These are phyloP conservation scores for Botrytis porri DNA, from an alignment of 2,329 filamentous ascomycete species.

Conservation along the genomic window DNA sequence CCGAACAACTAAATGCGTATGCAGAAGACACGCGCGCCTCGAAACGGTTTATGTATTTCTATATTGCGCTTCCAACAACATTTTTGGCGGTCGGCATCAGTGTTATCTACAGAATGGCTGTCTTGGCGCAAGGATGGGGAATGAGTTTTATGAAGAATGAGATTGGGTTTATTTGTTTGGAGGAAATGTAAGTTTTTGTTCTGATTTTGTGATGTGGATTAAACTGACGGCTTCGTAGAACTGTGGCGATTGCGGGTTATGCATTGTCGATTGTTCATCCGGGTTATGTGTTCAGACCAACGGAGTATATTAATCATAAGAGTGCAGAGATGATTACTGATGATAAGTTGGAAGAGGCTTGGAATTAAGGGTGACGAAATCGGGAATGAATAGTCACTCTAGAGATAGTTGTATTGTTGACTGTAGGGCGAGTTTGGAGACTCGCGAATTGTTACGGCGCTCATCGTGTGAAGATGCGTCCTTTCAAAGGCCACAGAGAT, in stretches of 20 bases:
- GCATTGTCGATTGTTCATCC: slow-evolving; percentile 5
- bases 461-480: not conserved
- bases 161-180: slow-evolving; percentile 8
- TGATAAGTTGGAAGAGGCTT: slow-evolving; percentile 12
- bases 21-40: not conserved
- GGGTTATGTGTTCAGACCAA: slow-evolving; percentile 10
- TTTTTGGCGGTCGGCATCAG: not conserved
- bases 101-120: not conserved
- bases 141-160: slow-evolving; percentile 8
- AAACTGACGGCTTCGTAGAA: not conserved
- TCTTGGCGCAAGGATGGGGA: slow-evolving; percentile 1
- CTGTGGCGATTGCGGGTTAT: slow-evolving; percentile 4
- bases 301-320: not conserved
- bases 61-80: not conserved
- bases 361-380: not conserved
- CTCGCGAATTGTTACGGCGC: not conserved
- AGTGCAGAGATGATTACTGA: not conserved
- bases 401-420: not conserved
- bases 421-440: not conserved
- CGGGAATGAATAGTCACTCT: not conserved
- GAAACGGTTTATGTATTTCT: not conserved
- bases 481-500: not conserved
- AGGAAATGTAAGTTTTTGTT: slow-evolving; percentile 4
- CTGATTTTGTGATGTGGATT: not conserved
- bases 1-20: slow-evolving; percentile 2